These are phyloP conservation scores for Apostasia shenzhenica DNA, from an alignment of 106 monocot species.

Conservation along the genomic window DNA sequence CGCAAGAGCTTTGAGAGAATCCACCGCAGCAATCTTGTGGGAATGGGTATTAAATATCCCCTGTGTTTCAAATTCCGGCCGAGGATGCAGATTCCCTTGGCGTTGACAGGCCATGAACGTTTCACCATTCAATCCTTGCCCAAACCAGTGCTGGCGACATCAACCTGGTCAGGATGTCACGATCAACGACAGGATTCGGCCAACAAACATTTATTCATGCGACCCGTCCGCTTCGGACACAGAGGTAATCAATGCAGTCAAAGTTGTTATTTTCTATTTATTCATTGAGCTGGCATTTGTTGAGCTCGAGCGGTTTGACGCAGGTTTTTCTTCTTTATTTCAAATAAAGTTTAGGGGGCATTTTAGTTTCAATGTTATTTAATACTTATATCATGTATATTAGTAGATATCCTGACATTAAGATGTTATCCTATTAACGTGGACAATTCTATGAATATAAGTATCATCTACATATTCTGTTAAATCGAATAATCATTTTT, in stretches of 20 bases:
- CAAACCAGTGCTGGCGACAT: slow-evolving; percentile 58
- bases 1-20: slow-evolving; percentile 97
- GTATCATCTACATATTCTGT: no score
- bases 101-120: slow-evolving; percentile 78
- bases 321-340: no score
- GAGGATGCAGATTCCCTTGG: slow-evolving; percentile 86
- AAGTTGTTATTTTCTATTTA: no score
- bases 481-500: no score
- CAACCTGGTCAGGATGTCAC: slow-evolving; percentile 81
- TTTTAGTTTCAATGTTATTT: no score
- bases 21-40: slow-evolving; percentile 91
- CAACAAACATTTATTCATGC: slow-evolving; percentile 85
- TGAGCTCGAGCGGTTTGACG: no score
- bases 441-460: no score
- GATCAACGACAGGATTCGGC: slow-evolving; percentile 52
- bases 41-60: slow-evolving; percentile 94
- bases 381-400: no score
- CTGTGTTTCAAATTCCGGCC: slow-evolving; percentile 86
- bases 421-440: no score
- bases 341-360: no score
- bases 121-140: slow-evolving; percentile 74
- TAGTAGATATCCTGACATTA: no score
- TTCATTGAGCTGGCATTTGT: no score
- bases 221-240: slow-evolving; percentile 81
- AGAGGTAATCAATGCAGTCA: slow-evolving; percentile 48